Conservation (phyloP, 2,329 filamentous ascomycete species). For the Colletotrichum neosansevieriae region DNA sequence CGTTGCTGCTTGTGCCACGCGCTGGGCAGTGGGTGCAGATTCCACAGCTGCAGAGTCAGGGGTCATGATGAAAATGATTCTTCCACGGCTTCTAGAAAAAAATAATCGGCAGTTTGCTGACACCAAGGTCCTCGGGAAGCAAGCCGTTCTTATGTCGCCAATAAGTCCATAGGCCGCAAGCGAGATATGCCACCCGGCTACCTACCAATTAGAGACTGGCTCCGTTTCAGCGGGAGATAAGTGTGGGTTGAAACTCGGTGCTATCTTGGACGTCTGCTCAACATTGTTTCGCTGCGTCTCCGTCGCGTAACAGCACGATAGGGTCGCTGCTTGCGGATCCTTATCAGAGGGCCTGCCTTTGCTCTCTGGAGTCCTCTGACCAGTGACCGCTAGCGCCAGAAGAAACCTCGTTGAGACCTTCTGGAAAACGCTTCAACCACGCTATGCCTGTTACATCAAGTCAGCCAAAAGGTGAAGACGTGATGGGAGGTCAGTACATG, state of each 20-base stretch:
- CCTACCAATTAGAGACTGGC: slow-evolving; percentile 39
- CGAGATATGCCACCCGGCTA: slow-evolving; percentile 25
- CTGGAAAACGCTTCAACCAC: slow-evolving; percentile 2
- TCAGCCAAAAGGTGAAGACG: slow-evolving; percentile 27
- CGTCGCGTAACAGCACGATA: slow-evolving; percentile 27
- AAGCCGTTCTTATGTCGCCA: background rate
- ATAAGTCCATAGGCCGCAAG: slow-evolving; percentile 13
- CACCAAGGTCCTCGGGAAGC: background rate
- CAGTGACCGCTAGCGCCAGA: background rate
- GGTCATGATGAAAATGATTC: slow-evolving; percentile 5
- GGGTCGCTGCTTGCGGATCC: slow-evolving; percentile 29
- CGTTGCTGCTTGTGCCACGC: slow-evolving; percentile 2
- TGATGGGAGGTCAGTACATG: slow-evolving; percentile 28
- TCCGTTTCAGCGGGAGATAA: slow-evolving; percentile 39
- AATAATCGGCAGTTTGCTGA: background rate
- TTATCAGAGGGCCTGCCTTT: slow-evolving; percentile 22
- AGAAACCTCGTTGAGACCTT: slow-evolving; percentile 16
- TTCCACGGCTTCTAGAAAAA: slow-evolving; percentile 36
- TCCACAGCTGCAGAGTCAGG: slow-evolving; percentile 25
- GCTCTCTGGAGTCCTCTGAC: background rate
- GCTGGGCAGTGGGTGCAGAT: slow-evolving; percentile 16
- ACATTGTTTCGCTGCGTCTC: slow-evolving; percentile 28
- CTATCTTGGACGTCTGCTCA: slow-evolving; percentile 21
- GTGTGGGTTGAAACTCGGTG: slow-evolving; percentile 30
- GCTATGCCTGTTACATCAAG: slow-evolving; percentile 30